A percentile compares a stretch with the other conserved stretches of the same genome.
phyloP scores from a whole-genome alignment of 805 yeast species.

The Suhomyces emberorum region DNA sequence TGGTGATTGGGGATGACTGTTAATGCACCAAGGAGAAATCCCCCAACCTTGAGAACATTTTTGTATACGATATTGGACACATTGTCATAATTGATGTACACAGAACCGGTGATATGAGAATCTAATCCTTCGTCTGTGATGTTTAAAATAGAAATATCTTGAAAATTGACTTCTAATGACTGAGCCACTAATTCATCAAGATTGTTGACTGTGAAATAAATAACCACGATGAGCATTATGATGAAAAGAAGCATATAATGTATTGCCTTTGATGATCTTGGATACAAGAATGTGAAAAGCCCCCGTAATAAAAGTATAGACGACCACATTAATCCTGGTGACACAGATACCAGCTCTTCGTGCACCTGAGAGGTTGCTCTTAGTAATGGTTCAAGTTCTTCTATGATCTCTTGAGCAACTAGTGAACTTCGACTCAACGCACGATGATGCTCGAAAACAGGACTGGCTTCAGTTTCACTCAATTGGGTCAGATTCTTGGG shows the following conservation, averaged over 20 bases:
- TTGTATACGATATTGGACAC: constrained; percentile 21
- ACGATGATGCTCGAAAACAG: too few relatives aligned
- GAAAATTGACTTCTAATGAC: constrained; percentile 21
- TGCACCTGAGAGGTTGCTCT: background rate
- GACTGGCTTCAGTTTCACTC: too few relatives aligned
- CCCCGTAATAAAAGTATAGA: background rate
- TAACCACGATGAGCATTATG: constrained; percentile 2
- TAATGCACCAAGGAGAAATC: constrained; percentile 22
- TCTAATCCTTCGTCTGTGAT: constrained; percentile 26
- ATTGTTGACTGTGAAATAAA: constrained; percentile 6
- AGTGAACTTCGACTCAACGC: too few relatives aligned
- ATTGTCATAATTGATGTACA: constrained; percentile 26
- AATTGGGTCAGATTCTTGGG: too few relatives aligned
- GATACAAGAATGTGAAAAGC: constrained; percentile 4
- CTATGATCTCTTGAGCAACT: background rate
- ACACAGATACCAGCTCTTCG: constrained; percentile 1
- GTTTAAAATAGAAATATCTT: constrained; percentile 20
- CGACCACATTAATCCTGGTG: constrained; percentile 2
- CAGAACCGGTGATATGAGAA: constrained; percentile 24
- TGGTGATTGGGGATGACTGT: constrained; percentile 16
- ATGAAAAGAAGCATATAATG: constrained; percentile 5
- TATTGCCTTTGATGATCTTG: constrained; percentile 6
- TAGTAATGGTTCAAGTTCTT: constrained; percentile 1
- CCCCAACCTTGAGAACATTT: constrained; percentile 17
- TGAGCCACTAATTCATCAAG: constrained; percentile 14